Conservation (phyloP, 2,329 filamentous ascomycete genomes). For the Penicillium sp. region DNA sequence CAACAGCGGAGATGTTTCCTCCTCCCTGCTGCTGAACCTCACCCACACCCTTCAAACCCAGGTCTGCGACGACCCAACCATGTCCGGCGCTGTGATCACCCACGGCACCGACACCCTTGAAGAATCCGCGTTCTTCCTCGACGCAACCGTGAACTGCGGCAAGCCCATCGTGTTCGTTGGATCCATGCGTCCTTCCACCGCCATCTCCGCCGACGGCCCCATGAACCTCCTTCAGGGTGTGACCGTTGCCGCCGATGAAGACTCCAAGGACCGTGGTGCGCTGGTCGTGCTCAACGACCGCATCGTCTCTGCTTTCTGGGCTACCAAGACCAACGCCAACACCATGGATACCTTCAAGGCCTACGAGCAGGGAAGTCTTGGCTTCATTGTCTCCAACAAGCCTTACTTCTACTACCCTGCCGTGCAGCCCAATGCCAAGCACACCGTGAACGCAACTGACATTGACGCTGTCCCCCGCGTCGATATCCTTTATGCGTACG, state of each 20-base stretch:
- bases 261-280: constrained; percentile 54
- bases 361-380: constrained; percentile 59
- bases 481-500: constrained; percentile 30
- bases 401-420: constrained; percentile 64
- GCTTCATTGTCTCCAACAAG: constrained; percentile 59
- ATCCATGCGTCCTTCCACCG: constrained; percentile 65
- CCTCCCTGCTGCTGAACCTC: constrained; percentile 25
- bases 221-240: constrained; percentile 64
- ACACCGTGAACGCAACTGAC: constrained; percentile 15
- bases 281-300: constrained; percentile 66
- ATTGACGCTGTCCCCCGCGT: constrained; percentile 26
- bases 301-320: constrained; percentile 61
- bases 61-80: constrained; percentile 12
- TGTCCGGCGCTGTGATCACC: constrained; percentile 46
- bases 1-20: constrained; percentile 27
- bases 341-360: constrained; percentile 64
- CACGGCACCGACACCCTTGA: constrained; percentile 69
- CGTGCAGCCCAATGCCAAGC: constrained; percentile 50
- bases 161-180: constrained; percentile 65
- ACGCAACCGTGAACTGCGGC: constrained; percentile 57
- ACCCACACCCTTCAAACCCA: constrained; percentile 17
- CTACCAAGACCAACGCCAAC: constrained; percentile 65
- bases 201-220: constrained; percentile 64
- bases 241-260: constrained; percentile 53
- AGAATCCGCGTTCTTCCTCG: constrained; percentile 65